phyloP scores from a whole-genome alignment of 83 land plant species.

The Picea abies region DNA sequence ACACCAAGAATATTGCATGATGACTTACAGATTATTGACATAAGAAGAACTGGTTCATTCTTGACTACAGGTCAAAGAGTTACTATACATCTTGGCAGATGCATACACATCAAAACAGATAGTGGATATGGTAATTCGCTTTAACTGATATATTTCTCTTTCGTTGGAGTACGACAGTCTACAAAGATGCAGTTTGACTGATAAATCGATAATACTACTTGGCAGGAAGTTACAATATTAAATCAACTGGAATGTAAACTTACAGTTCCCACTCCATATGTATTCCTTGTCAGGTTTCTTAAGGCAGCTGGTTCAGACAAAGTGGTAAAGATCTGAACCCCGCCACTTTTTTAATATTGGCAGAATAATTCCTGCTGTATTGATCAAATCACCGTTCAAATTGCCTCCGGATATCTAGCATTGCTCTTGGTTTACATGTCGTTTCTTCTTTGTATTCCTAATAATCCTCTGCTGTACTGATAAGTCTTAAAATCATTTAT shows the following conservation, averaged over 20 bases:
- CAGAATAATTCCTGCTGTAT: background rate
- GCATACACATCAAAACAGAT: constrained; percentile 50
- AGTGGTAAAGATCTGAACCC: constrained; percentile 26
- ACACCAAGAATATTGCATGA: too few species aligned
- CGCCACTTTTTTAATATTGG: background rate
- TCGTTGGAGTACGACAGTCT: background rate
- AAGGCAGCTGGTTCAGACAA: constrained; percentile 56
- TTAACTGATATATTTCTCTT: background rate
- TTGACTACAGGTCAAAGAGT: constrained; percentile 41
- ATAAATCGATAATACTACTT: background rate
- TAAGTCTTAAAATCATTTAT: too few species aligned
- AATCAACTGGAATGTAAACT: constrained; percentile 51
- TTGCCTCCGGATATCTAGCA: constrained; percentile 29
- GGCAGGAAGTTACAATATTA: constrained; percentile 53
- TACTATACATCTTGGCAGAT: constrained; percentile 29
- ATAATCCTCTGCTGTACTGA: too few species aligned
- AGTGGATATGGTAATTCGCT: constrained; percentile 35
- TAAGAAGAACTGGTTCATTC: background rate
- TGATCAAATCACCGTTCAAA: background rate
- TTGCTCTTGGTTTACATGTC: constrained; percentile 68
- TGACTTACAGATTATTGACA: background rate
- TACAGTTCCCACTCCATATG: constrained; percentile 77
- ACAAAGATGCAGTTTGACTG: background rate
- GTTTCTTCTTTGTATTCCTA: constrained; percentile 39
- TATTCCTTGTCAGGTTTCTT: constrained; percentile 64